Evolutionary conservation across 129 eudicot species (phyloP).

Genomic region (sunflower (Helianthus annuus)): HanXRQr2.0-SUNRISE NC_035436.2:182695783-182696282

Average conservation of each 20-base stretch:
- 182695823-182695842: slow-evolving; percentile 43
- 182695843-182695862: slow-evolving; percentile 55
- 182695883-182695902: slow-evolving; percentile 61
- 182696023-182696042: slow-evolving; percentile 68
- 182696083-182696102: slow-evolving; percentile 53
- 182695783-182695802: slow-evolving; percentile 6
- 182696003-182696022: slow-evolving; percentile 77
- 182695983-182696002: neutral
- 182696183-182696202: slow-evolving; percentile 46
- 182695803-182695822: neutral
- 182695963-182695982: slow-evolving; percentile 1
- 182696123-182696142: neutral
- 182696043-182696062: slow-evolving; percentile 57
- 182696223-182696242: slow-evolving; percentile 42
- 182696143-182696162: neutral
- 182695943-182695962: neutral
- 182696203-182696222: slow-evolving; percentile 55
- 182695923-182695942: neutral
- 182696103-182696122: slow-evolving; percentile 36
- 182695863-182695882: slow-evolving; percentile 69
- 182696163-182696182: slow-evolving; percentile 53
- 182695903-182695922: slow-evolving; percentile 21
- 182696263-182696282: slow-evolving; percentile 47
- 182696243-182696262: slow-evolving; percentile 43
- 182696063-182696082: slow-evolving; percentile 78